Evolutionary conservation across 768 basidiomycete genomes (phyloP).

Genomic region (Nidula microcarpa): DNA sequence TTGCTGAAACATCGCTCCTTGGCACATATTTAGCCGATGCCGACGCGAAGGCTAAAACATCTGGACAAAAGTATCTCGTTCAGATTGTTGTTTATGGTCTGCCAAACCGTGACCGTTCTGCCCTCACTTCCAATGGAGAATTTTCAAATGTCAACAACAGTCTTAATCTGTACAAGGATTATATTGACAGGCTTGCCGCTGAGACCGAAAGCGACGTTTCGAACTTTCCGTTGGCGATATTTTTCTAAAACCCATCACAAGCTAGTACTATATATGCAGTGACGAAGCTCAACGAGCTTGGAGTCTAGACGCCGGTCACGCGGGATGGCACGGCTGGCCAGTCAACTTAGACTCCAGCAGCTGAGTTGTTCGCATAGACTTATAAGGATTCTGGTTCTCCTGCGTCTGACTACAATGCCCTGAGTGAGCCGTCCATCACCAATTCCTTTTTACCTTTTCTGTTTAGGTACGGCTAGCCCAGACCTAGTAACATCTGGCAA

Average conservation of each 20-base stretch:
- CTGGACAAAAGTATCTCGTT: constrained; percentile 17
- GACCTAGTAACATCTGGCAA: constrained; percentile 19
- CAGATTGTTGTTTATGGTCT: constrained; percentile 29
- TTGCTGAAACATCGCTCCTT: constrained; percentile 44
- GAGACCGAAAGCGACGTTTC: background rate
- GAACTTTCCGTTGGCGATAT: background rate
- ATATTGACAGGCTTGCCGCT: constrained; percentile 13
- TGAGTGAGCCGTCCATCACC: constrained; percentile 5
- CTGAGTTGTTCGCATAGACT: constrained; percentile 17
- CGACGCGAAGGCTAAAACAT: background rate
- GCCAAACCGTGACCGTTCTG: constrained; percentile 30
- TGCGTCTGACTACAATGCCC: constrained; percentile 29
- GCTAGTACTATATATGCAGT: constrained; percentile 21
- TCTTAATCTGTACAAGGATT: constrained; percentile 23
- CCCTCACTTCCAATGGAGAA: constrained; percentile 27
- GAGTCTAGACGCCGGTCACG: constrained; percentile 28
- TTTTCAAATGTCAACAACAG: constrained; percentile 22
- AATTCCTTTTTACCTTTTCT: background rate
- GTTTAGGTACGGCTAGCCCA: constrained; percentile 7
- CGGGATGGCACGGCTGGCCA: constrained; percentile 30
- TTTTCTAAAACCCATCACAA: background rate
- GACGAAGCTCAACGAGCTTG: constrained; percentile 19
- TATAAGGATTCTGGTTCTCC: constrained; percentile 19
- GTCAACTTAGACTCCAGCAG: constrained; percentile 23
- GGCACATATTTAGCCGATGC: constrained; percentile 48